These are phyloP conservation scores for Entophlyctis luteolus DNA, from an alignment of 192 early-diverging fungal genomes.

Conservation along the genomic window DNA sequence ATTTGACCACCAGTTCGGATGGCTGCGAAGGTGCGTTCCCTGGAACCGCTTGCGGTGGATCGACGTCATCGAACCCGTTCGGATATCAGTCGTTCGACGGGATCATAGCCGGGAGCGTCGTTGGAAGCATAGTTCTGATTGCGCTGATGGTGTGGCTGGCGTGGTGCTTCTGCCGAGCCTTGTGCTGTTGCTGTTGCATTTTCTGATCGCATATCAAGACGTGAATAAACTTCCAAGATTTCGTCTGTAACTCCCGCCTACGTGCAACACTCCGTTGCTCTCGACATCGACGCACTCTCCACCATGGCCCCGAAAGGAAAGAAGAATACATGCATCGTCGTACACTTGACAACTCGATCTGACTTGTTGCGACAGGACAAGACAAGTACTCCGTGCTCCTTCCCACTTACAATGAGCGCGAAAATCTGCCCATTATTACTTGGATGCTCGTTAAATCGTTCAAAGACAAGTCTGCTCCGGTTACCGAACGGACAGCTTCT, in stretches of 20 bases:
- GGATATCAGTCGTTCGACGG: no score
- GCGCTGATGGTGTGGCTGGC: not conserved
- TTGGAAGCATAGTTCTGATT: not conserved
- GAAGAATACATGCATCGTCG: not conserved
- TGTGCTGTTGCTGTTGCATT: constrained; percentile 8
- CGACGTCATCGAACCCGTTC: no score
- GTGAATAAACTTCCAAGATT: no score
- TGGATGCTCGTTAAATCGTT: constrained; percentile 91
- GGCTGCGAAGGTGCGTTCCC: no score
- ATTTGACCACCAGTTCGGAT: no score
- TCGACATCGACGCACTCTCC: constrained; percentile 4
- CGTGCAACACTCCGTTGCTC: not conserved
- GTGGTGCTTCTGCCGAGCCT: constrained; percentile 6
- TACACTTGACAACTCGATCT: not conserved
- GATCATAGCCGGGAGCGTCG: no score
- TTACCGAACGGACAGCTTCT: not conserved
- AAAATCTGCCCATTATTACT: constrained; percentile 91
- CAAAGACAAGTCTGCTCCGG: constrained; percentile 45
- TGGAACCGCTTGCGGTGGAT: no score
- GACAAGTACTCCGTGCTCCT: constrained; percentile 87
- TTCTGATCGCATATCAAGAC: no score
- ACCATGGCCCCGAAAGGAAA: constrained; percentile 6
- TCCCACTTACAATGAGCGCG: constrained; percentile 97
- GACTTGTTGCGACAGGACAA: not conserved
- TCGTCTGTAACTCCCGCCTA: no score